phyloP scores from a whole-genome alignment of 1,284 basidiomycete genomes.

The Cystobasidiaceae sp. region DNA sequence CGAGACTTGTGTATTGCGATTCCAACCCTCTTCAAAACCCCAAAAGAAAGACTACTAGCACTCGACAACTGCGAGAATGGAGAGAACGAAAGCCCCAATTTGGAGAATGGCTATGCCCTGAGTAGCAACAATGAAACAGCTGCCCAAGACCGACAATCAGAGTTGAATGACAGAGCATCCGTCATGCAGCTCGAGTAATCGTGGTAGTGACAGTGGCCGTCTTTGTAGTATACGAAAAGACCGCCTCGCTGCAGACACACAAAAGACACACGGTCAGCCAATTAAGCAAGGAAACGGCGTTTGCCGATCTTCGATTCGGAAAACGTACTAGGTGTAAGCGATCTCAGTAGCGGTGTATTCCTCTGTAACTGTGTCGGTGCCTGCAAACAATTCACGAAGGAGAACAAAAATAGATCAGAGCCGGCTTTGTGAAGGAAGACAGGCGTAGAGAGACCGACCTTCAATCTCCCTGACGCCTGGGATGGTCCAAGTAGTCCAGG shows the following conservation, averaged over 20 bases:
- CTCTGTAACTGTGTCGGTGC: slow-evolving; percentile 1
- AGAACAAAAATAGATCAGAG: background rate
- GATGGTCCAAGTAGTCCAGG: slow-evolving; percentile 11
- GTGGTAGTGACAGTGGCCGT: slow-evolving; percentile 2
- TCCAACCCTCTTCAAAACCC: too few species aligned
- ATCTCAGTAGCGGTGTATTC: background rate
- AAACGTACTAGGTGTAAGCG: slow-evolving; percentile 5
- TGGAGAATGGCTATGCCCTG: too few species aligned
- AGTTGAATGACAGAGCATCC: background rate
- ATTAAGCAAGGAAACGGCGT: background rate
- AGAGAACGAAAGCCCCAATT: too few species aligned
- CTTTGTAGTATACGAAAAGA: slow-evolving; percentile 6
- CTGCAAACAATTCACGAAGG: background rate
- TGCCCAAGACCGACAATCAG: background rate
- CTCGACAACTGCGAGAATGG: too few species aligned
- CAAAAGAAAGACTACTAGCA: too few species aligned
- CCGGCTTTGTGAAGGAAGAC: background rate
- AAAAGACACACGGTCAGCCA: background rate
- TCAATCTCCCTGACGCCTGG: slow-evolving; percentile 8
- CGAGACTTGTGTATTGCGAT: too few species aligned
- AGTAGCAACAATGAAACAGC: too few species aligned
- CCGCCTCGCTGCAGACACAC: background rate
- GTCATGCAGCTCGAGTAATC: background rate
- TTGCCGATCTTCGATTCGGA: background rate
- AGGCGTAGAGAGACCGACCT: background rate